Percentiles rank a stretch among this genome's conserved stretches.
Evolutionary conservation across 768 basidiomycete genomes (phyloP).

Genomic region (Auriculariales sp.): DNA sequence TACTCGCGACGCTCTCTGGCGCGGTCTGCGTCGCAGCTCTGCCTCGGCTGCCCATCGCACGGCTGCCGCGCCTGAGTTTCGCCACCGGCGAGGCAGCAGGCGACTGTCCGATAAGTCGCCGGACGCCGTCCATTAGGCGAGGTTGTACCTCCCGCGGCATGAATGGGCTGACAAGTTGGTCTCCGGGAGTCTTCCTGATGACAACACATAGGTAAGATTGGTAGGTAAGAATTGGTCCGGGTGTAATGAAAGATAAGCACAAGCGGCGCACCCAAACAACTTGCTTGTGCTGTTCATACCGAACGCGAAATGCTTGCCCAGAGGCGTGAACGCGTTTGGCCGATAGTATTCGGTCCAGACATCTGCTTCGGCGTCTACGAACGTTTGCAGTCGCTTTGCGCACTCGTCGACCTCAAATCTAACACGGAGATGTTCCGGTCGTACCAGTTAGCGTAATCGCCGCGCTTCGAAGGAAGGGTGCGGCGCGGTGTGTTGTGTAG

Average conservation of each 20-base stretch:
- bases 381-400: slow-evolving; percentile 40
- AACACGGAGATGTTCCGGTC: slow-evolving; percentile 51
- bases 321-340: slow-evolving; percentile 66
- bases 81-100: background rate
- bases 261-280: slow-evolving; percentile 45
- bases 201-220: background rate
- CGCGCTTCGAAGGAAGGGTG: slow-evolving; percentile 36
- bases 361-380: slow-evolving; percentile 46
- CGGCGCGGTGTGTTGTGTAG: slow-evolving; percentile 26
- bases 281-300: slow-evolving; percentile 85
- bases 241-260: background rate
- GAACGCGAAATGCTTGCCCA: slow-evolving; percentile 82
- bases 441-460: slow-evolving; percentile 81
- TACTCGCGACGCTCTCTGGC: background rate
- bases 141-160: background rate
- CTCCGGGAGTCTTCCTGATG: background rate
- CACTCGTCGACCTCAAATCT: slow-evolving; percentile 57
- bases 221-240: background rate
- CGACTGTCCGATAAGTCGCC: background rate
- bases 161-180: background rate
- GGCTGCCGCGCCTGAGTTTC: background rate
- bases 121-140: background rate
- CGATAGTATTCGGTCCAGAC: slow-evolving; percentile 88
- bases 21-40: background rate
- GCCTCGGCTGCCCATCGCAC: background rate